phyloP scores from a whole-genome alignment of 495 filamentous ascomycete species.

The Tuber magnatum region DNA sequence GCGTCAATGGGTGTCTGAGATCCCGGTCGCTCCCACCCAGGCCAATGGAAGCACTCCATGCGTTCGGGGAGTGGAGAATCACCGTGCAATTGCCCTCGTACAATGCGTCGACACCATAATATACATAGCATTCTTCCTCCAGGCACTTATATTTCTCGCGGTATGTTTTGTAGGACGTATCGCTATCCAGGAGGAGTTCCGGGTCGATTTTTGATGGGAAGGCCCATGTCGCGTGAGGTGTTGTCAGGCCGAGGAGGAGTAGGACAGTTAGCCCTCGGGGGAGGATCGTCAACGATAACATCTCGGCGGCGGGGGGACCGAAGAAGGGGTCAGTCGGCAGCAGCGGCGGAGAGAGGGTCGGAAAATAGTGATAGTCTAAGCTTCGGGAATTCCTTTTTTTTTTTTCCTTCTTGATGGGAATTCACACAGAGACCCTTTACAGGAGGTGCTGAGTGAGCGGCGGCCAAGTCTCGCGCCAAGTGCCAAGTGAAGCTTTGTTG shows the following conservation, averaged over 20 bases:
- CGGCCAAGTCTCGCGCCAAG: background rate
- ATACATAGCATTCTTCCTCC: background rate
- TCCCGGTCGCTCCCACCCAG: background rate
- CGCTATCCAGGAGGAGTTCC: background rate
- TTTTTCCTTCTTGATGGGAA: background rate
- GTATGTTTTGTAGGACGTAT: background rate
- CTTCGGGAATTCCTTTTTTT: background rate
- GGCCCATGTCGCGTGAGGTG: background rate
- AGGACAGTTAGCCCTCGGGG: background rate
- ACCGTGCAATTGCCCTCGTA: background rate
- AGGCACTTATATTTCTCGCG: background rate
- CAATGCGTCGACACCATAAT: background rate
- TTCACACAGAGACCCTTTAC: background rate
- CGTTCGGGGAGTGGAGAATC: background rate
- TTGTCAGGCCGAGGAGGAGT: background rate
- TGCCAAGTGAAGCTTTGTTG: background rate
- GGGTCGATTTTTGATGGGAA: background rate
- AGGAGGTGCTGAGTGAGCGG: constrained; percentile 1
- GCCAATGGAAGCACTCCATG: constrained; percentile 1
- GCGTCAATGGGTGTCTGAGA: background rate
- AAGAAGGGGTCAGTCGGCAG: background rate
- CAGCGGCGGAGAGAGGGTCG: background rate
- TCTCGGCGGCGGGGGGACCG: background rate
- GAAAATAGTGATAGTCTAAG: background rate
- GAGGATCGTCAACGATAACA: background rate